Conservation (phyloP, 192 early-diverging fungal species). For the Backusella sp. region DNA sequence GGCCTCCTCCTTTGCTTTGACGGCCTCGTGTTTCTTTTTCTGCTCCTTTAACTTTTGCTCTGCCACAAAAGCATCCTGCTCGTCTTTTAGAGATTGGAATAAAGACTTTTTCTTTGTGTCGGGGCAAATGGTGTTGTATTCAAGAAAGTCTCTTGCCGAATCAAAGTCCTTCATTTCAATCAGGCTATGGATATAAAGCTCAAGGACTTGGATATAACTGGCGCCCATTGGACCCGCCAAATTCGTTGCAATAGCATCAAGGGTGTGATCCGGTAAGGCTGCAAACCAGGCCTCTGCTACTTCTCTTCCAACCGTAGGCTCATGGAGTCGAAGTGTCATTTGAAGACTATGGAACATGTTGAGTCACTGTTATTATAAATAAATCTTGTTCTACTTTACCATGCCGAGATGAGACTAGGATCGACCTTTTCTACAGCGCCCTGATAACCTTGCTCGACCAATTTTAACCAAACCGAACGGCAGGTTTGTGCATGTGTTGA, state of each 20-base stretch:
- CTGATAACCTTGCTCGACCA: conserved; percentile 4
- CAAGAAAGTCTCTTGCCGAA: conserved; percentile 31
- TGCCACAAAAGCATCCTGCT: not conserved
- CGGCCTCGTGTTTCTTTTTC: not conserved
- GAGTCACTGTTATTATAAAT: no score
- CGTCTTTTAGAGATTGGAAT: not conserved
- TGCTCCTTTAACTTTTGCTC: not conserved
- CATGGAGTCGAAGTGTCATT: conserved; percentile 21
- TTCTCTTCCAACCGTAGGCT: conserved; percentile 26
- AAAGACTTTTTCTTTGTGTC: conserved; percentile 22
- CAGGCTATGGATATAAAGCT: conserved; percentile 30
- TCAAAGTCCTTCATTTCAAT: conserved; percentile 27
- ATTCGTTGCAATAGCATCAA: conserved; percentile 7
- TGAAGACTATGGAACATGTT: not conserved
- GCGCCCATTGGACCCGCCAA: conserved; percentile 1
- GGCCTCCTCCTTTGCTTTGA: not conserved
- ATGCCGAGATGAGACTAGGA: conserved; percentile 17
- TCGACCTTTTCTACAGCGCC: conserved; percentile 7
- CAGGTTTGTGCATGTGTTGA: not conserved
- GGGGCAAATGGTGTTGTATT: conserved; percentile 33
- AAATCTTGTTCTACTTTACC: conserved; percentile 8
- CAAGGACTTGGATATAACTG: conserved; percentile 23
- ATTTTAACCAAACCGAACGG: conserved; percentile 1
- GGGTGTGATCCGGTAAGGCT: conserved; percentile 19
- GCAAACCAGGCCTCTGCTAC: conserved; percentile 37